Evolutionary conservation across 1,284 basidiomycete species (phyloP), one percentile per base, ranked within the genome.

Genomic region (Tranzscheliella williamsii): DNA sequence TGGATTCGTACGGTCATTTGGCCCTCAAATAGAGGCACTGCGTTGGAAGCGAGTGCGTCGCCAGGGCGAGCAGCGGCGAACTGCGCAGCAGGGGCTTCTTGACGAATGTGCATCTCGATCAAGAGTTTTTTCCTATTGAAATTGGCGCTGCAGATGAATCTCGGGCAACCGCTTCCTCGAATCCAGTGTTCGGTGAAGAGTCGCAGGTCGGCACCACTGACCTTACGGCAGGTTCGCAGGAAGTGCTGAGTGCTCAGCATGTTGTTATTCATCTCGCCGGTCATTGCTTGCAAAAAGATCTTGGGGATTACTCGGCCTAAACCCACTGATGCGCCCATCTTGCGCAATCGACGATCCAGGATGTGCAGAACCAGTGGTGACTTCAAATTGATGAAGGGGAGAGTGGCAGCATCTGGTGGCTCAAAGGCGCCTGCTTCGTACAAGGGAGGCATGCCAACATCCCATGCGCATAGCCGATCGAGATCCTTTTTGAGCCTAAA

Each of bases 111-210:
- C 66, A 98, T 89, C 79, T 98, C 95, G 40, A 98, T 92, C 1
- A 91, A 87, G 86, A 98, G 93, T 81, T 93, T 94, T 82, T 98
- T 98, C 64, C 92, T 84, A 78, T 97, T 96, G 80, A 98, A 98
- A 33, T 87, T 87, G 2, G 94, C 91, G 30, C 86, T 85, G 77
- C 97, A 89, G 1, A 85, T 85, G 77, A 98, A 93, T 9, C 87
- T 84, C 0, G 95, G 95, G 75, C 92, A 96, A 4, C 95, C 95
- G 74, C 90, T 94, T 12, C 92, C 92, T 73, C 93, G 95, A 61
- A 99, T 91, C 95, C 95, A 98, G 78, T 98, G 94, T 73, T 97
- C 91, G 21, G 90, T 88, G 76, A 98, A 99, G 20, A 85, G 84
- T 46, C 89, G 84, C 27, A 91, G 84, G 75, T 97, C 94, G 20